Evolutionary conservation across 140 eudicot genomes (phyloP).

Genomic region (Stevia rebaudiana): DNA sequence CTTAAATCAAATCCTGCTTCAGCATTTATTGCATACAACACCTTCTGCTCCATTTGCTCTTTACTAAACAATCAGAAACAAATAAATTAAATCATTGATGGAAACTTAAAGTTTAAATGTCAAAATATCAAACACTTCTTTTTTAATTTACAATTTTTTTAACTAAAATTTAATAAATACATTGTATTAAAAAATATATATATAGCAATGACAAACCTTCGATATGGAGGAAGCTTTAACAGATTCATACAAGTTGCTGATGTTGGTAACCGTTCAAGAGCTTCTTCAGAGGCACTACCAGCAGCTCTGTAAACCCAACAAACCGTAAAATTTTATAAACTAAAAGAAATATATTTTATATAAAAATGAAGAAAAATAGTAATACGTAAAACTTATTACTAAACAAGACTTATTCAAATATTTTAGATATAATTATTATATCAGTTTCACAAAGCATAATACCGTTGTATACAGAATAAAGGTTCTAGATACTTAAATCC

Average conservation of each 20-base stretch:
- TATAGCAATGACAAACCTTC: conserved; percentile 51
- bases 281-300: conserved; percentile 86
- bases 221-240: conserved; percentile 89
- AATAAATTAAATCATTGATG: too few species aligned
- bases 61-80: conserved; percentile 44
- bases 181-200: not conserved
- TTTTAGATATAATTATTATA: not conserved
- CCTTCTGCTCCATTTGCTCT: conserved; percentile 86
- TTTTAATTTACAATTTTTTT: too few species aligned
- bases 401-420: too few species aligned
- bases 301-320: conserved; percentile 50
- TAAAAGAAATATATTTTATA: too few species aligned
- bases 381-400: not conserved
- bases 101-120: too few species aligned
- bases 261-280: conserved; percentile 88
- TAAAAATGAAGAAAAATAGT: too few species aligned
- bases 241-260: conserved; percentile 99
- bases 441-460: not conserved
- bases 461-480: conserved; percentile 89
- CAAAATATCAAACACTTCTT: too few species aligned
- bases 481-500: conserved; percentile 96
- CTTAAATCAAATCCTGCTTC: conserved; percentile 97
- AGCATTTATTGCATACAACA: conserved; percentile 85
- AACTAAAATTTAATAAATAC: too few species aligned
- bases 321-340: not conserved